A percentile compares a stretch with the other conserved stretches of the same genome.
Conservation (phyloP, 106 monocot species). For the Acorus calamus region DNA sequence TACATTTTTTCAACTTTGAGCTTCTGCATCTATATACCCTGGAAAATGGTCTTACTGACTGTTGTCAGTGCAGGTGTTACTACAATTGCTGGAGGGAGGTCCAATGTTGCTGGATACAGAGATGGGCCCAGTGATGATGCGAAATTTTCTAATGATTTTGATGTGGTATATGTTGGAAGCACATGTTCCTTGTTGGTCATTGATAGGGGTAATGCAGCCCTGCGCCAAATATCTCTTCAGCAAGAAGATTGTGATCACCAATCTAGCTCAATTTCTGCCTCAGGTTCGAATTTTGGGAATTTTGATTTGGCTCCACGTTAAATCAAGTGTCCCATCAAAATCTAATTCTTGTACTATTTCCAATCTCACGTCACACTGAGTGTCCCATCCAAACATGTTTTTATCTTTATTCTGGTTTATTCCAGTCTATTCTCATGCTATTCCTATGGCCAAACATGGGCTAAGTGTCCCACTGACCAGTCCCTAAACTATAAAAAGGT, state of each 20-base stretch:
- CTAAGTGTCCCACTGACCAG: too few relatives aligned
- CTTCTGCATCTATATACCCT: too few relatives aligned
- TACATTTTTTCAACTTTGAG: too few relatives aligned
- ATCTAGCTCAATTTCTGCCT: constrained; percentile 52
- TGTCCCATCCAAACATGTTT: too few relatives aligned
- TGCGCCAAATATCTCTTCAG: constrained; percentile 83
- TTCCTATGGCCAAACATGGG: too few relatives aligned
- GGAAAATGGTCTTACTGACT: background rate
- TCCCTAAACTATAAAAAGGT: too few relatives aligned
- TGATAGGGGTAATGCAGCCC: constrained; percentile 95
- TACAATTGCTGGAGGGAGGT: constrained; percentile 94
- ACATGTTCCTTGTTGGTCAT: constrained; percentile 86
- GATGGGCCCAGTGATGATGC: constrained; percentile 99
- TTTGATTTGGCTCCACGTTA: too few relatives aligned
- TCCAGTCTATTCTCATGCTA: too few relatives aligned
- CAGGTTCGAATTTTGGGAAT: constrained; percentile 34
- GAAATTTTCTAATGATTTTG: constrained; percentile 89
- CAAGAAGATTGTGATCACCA: constrained; percentile 80
- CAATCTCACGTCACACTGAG: too few relatives aligned
- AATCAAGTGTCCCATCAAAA: too few relatives aligned
- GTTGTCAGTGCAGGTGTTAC: constrained; percentile 61
- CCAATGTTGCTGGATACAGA: constrained; percentile 83
- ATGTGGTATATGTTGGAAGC: constrained; percentile 66
- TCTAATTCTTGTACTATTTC: too few relatives aligned
- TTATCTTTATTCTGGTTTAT: too few relatives aligned